These are phyloP conservation scores for Citrus cavaleriei DNA, from an alignment of 345 rosid genomes.

Conservation along the genomic window DNA sequence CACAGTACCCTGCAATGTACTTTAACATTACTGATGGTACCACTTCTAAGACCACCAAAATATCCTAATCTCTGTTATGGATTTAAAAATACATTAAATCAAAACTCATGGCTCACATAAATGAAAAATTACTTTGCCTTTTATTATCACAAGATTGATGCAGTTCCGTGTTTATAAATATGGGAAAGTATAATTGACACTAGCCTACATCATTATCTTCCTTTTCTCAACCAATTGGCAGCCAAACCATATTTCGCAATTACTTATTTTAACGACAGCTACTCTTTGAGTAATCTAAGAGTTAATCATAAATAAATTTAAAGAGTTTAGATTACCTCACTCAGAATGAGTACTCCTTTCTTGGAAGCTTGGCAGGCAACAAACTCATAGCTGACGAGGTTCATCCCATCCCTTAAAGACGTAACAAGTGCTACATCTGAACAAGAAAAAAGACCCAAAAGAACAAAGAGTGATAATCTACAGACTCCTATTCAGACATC, in stretches of 20 bases:
- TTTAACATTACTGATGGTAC: not conserved
- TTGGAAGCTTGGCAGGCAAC: conserved; percentile 64
- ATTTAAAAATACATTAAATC: not conserved
- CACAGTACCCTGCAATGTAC: not conserved
- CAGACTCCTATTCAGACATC: not conserved
- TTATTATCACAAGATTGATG: not conserved
- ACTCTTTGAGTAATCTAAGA: not conserved
- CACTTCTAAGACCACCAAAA: not conserved
- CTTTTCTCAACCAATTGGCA: not conserved
- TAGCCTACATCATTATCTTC: not conserved
- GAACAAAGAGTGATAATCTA: not conserved
- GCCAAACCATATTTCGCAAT: not conserved
- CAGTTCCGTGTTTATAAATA: not conserved
- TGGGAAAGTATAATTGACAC: not conserved
- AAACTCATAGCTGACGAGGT: conserved; percentile 62
- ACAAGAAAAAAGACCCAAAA: conserved; percentile 2
- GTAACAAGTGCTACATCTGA: conserved; percentile 63
- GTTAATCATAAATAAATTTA: not conserved
- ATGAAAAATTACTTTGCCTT: not conserved
- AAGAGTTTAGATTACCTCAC: conserved; percentile 40
- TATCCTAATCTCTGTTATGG: not conserved
- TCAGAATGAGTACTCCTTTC: conserved; percentile 61
- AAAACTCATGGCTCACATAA: not conserved
- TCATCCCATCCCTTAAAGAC: conserved; percentile 60
- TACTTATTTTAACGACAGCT: not conserved